These are phyloP conservation scores for Fusarium sp. DNA, from an alignment of 2,329 filamentous ascomycete genomes.

Conservation along the genomic window DNA sequence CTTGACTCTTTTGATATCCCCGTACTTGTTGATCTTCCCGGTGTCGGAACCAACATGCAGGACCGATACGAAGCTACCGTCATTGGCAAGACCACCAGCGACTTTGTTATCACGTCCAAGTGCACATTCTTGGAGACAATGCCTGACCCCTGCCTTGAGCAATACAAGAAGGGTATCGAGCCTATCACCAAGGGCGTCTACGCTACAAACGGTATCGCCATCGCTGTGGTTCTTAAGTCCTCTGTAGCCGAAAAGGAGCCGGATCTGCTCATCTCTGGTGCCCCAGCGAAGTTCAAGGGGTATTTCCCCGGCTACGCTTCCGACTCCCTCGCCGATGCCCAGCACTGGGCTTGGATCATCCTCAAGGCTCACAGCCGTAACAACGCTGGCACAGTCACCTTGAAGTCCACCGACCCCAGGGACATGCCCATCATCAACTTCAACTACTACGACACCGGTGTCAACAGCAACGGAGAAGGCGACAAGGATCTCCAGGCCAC, in stretches of 20 bases:
- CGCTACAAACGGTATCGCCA: slow-evolving; percentile 64
- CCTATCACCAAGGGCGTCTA: slow-evolving; percentile 46
- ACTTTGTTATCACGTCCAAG: slow-evolving; percentile 36
- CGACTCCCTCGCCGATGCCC: slow-evolving; percentile 56
- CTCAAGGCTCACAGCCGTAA: slow-evolving; percentile 68
- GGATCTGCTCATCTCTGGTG: slow-evolving; percentile 68
- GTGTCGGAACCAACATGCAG: slow-evolving; percentile 70
- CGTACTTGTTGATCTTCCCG: slow-evolving; percentile 55
- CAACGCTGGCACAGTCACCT: slow-evolving; percentile 70
- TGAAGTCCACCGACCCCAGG: slow-evolving; percentile 70
- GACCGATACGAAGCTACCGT: slow-evolving; percentile 61
- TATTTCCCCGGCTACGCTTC: slow-evolving; percentile 67
- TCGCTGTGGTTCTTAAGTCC: slow-evolving; percentile 55
- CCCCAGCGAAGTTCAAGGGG: slow-evolving; percentile 65
- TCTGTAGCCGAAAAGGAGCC: slow-evolving; percentile 56
- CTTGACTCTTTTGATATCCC: slow-evolving; percentile 49
- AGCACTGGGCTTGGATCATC: slow-evolving; percentile 56
- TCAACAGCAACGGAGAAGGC: slow-evolving; percentile 57
- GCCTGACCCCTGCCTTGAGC: slow-evolving; percentile 35
- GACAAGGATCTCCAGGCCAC: slow-evolving; percentile 66
- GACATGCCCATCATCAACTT: slow-evolving; percentile 74
- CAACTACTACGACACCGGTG: slow-evolving; percentile 68
- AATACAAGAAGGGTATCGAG: slow-evolving; percentile 23
- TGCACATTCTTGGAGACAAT: slow-evolving; percentile 36
- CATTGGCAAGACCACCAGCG: slow-evolving; percentile 31